Base-by-base conservation (phyloP, 345 rosid species). In the Tarenaya hassleriana region DNA sequence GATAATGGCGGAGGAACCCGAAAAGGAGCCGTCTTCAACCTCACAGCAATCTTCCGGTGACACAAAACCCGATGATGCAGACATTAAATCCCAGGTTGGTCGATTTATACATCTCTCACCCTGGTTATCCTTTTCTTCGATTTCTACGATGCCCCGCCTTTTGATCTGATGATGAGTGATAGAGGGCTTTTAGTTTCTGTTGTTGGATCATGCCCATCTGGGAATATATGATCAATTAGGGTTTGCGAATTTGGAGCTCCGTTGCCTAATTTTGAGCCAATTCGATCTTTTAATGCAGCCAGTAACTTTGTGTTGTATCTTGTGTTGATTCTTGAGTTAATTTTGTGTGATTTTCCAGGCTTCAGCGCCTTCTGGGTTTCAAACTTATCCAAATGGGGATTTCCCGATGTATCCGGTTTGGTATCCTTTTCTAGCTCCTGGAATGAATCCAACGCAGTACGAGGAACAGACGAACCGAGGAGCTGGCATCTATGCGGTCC, bases 401-500 rank as follows among this genome's bases (percentile, higher is more conserved):
- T 34, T 69, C 71, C 86, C 77, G 52, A 70, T 74, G 81, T 66
- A 73, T 52, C 95, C 91, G 7, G 52, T 84, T 7, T 56, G 70
- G 60, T 78, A 78, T 61, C 96, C 96, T 18, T 24, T 5, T 42
- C 58, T 74, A 52, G 68, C 66, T 58, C 75, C 83, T 7, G 80
- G 77, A 14, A 16, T 51, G 19, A 69, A 62, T 61, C 58, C 62
- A 29, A 59, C 33, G n/a, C 82, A 69, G 24, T 69, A 68, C 60
- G 94, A 85, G 44, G 86, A 88, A 14, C 86, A 81, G 51, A 40
- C 12, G 55, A 85, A 79, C 64, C 76, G 74, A 35, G 92, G 91
- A 34, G 84, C 94, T 11, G 95, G 99, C 33, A 67, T 94, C 24
- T 94, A 94, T 40, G 99, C 99, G 0, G 86, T 94, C 48, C 86